phyloP scores from a whole-genome alignment of 257 asterid species.

The Gentiana straminea region DNA sequence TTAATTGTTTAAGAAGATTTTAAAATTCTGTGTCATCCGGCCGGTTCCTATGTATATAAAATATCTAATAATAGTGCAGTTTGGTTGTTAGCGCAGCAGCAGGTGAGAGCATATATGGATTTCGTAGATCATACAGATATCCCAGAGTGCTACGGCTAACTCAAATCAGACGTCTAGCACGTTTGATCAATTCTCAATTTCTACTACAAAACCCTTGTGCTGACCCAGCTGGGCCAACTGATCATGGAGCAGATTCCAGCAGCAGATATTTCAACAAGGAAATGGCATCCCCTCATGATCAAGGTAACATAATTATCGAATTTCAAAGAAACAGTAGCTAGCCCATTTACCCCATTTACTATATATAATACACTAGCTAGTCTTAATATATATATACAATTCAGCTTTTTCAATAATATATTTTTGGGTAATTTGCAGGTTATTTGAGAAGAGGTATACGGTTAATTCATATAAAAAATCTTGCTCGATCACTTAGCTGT shows the following conservation, averaged over 20 bases:
- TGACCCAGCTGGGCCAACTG: no score
- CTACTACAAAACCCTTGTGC: background rate
- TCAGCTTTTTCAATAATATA: background rate
- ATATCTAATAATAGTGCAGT: background rate
- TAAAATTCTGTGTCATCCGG: no score
- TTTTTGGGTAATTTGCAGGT: slow-evolving; percentile 9
- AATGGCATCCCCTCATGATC: slow-evolving; percentile 4
- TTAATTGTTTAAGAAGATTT: no score
- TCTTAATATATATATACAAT: background rate
- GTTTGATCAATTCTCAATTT: slow-evolving; percentile 13
- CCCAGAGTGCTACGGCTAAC: slow-evolving; percentile 11
- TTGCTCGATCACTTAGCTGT: slow-evolving; percentile 23
- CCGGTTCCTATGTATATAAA: no score
- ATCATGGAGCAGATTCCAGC: slow-evolving; percentile 1
- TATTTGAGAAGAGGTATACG: slow-evolving; percentile 10
- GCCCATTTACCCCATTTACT: background rate
- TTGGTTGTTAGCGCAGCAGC: no score
- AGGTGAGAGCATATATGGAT: slow-evolving; percentile 6
- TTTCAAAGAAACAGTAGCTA: background rate
- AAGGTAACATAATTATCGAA: slow-evolving; percentile 6
- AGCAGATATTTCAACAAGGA: background rate
- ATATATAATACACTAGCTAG: background rate
- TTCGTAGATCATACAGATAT: slow-evolving; percentile 1
- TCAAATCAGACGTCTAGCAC: slow-evolving; percentile 27
- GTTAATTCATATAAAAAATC: slow-evolving; percentile 23